Base-by-base conservation (phyloP, 2,329 filamentous ascomycete species). In the Fusarium brachygibbosum region DNA sequence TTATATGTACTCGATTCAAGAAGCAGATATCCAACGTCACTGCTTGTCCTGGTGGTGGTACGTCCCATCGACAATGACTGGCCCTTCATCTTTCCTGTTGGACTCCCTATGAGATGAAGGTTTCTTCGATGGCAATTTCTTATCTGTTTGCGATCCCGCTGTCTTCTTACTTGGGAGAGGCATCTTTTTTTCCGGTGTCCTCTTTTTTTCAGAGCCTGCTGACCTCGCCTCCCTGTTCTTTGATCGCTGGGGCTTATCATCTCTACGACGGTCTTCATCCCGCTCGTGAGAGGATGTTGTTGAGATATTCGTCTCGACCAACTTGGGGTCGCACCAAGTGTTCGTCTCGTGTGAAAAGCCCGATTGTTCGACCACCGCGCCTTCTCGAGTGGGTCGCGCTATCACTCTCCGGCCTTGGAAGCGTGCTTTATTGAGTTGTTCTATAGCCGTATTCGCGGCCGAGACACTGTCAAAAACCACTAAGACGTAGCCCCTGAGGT, bases 401-500 rank as follows among this genome's bases (percentile, higher is more conserved):
- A 58, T 58, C 21, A 79, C 64, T 35, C 67, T 68, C 14, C 70
- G 70, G 11, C 70, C 66, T 42, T 72, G 67, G 41, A 77, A 79
- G 7, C 65, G 61, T 32, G 72, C 63, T 51, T 72, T 70, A 49
- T 76, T 66, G 16, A 79, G 59, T 37, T 71, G 66, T 21, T 74
- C 68, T 40, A 73, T 68, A 3, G 73, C 74, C 14, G 55, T 66
- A n/a, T 50, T 38, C 9, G 77, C 74, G 3, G 74, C 70, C 5
- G 44, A 37, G 6, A 66, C 23, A 37, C 58, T 71, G 28, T 71
- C 56, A 21, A 79, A 69, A 10, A 69, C 62, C 23, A 77, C 58
- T n/a, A 72, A 63, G 34, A 70, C 74, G 37, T 76, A 69, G 9
- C 77, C 76, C 17, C 72, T 72, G 14, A 75, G 70, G 13, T 70